Evolutionary conservation across 1,139 yeast genomes (phyloP), one percentile per base, ranked within the genome.

Genomic region (Magnusiomyces suaveolens): DNA sequence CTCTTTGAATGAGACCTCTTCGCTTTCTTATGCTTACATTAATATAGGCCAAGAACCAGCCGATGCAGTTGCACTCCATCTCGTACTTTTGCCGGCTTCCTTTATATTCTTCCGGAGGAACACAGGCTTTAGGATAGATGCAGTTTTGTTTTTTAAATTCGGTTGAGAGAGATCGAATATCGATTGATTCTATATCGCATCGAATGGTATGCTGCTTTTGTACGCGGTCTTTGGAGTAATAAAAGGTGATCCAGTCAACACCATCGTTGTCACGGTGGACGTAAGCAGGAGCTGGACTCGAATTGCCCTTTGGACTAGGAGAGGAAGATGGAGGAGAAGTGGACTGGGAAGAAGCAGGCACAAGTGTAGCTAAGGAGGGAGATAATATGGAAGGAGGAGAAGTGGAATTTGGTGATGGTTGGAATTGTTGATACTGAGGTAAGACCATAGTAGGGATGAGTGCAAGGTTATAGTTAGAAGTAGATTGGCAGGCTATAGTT

Each of bases 1-100:
- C 79, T 43, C 79, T 67, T 60, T 76, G 80, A 20, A 75, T 70
- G 25, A 76, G 62, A 0, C 80, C 80, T 38, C 78, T 67, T 49
- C 72, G 72, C 50, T 64, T 65, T 26, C 73, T 67, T 20, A 76
- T 64, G 23, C 66, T 67, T 0, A 77, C 75, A 59, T 76, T 76
- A 38, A 69, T 62, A 61, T 65, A 68, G 3, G 75, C 68, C 43
- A 76, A 61, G 20, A 69, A 67, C 79, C 80, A 75, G 3, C 79
- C 80, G 52, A 76, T 70, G 43, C 68, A 65, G 60, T 76, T 76
- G 64, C 80, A 76, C 52, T 71, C 73, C 24, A 71, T 69, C 56
- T 76, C 80, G 60, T 76, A 76, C 49, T 66, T 62, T 36, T 70
- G 72, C 33, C 80, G 69, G 56, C 74, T 75, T 4, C 79, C 79